Evolutionary conservation across 371 early-diverging fungal genomes (phyloP).

Genomic region (Mucor irregularis): DNA sequence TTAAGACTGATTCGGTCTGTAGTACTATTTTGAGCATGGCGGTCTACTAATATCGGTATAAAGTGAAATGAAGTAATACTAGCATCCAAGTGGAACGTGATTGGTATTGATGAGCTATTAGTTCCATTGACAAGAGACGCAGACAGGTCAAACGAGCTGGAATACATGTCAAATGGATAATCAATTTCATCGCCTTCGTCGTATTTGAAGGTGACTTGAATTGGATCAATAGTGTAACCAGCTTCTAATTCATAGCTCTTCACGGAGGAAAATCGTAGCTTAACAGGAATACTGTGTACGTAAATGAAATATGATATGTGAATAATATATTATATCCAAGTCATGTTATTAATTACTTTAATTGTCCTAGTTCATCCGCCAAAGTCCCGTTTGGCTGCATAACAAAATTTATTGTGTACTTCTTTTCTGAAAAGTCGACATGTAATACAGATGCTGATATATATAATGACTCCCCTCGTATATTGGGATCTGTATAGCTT

Average conservation of each 20-base stretch:
- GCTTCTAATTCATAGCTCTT: slow-evolving; percentile 17
- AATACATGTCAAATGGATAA: slow-evolving; percentile 39
- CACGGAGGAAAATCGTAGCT: slow-evolving; percentile 29
- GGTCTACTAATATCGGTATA: slow-evolving; percentile 5
- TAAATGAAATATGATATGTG: neutral
- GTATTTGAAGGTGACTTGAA: slow-evolving; percentile 29
- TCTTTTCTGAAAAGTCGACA: slow-evolving; percentile 33
- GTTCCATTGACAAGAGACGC: slow-evolving; percentile 23
- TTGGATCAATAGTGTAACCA: slow-evolving; percentile 30
- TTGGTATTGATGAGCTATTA: slow-evolving; percentile 26
- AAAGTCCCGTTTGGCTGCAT: slow-evolving; percentile 34
- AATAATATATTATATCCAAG: no score
- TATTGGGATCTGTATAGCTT: slow-evolving; percentile 27
- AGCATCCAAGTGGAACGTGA: slow-evolving; percentile 31
- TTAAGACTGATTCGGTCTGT: slow-evolving; percentile 27
- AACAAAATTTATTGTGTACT: slow-evolving; percentile 29
- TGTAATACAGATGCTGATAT: slow-evolving; percentile 29
- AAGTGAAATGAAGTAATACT: slow-evolving; percentile 37
- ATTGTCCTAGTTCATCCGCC: slow-evolving; percentile 27
- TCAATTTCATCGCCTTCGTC: slow-evolving; percentile 34
- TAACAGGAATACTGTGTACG: slow-evolving; percentile 22
- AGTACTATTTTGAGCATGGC: slow-evolving; percentile 1
- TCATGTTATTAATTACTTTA: slow-evolving; percentile 24
- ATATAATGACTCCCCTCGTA: slow-evolving; percentile 28
- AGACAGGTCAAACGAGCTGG: slow-evolving; percentile 26